These are phyloP conservation scores for Alnus rubra DNA, from an alignment of 306 rosid genomes.

Conservation along the genomic window DNA sequence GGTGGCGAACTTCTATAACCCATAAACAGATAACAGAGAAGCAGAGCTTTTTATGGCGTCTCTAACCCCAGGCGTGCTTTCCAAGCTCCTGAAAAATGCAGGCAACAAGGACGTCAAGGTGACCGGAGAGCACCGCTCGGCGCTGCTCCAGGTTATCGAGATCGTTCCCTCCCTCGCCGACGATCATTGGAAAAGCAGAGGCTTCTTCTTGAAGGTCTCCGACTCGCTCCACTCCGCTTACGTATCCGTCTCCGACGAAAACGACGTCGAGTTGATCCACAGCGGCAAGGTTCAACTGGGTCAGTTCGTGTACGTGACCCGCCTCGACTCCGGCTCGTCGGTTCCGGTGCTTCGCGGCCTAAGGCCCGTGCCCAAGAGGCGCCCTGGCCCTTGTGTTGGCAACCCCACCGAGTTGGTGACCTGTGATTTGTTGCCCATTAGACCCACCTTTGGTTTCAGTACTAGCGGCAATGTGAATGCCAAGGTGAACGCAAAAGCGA, in stretches of 20 bases:
- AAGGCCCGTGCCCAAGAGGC: slow-evolving; percentile 54
- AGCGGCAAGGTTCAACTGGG: slow-evolving; percentile 62
- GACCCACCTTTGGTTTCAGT: slow-evolving; percentile 16
- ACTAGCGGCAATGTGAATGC: slow-evolving; percentile 2
- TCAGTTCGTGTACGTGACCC: slow-evolving; percentile 66
- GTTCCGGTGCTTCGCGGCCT: slow-evolving; percentile 61
- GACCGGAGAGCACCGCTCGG: slow-evolving; percentile 64
- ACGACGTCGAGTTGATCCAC: slow-evolving; percentile 55
- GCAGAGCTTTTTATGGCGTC: slow-evolving; percentile 53
- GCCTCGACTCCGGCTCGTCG: slow-evolving; percentile 45
- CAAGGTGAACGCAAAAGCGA: slow-evolving; percentile 4
- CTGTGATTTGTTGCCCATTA: slow-evolving; percentile 33
- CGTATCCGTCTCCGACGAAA: slow-evolving; percentile 52
- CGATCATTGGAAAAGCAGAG: slow-evolving; percentile 53
- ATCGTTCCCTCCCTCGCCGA: slow-evolving; percentile 60
- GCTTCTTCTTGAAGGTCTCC: slow-evolving; percentile 73
- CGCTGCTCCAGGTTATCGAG: slow-evolving; percentile 68
- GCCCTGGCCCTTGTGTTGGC: slow-evolving; percentile 53
- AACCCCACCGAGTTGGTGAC: slow-evolving; percentile 61
- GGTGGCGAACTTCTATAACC: neutral
- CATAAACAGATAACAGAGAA: neutral
- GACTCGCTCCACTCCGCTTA: slow-evolving; percentile 69
- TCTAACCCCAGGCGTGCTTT: slow-evolving; percentile 66
- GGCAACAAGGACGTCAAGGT: slow-evolving; percentile 43
- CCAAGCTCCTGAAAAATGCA: slow-evolving; percentile 63